phyloP scores from a whole-genome alignment of 805 yeast species.

The Pichia pseudocactophila region DNA sequence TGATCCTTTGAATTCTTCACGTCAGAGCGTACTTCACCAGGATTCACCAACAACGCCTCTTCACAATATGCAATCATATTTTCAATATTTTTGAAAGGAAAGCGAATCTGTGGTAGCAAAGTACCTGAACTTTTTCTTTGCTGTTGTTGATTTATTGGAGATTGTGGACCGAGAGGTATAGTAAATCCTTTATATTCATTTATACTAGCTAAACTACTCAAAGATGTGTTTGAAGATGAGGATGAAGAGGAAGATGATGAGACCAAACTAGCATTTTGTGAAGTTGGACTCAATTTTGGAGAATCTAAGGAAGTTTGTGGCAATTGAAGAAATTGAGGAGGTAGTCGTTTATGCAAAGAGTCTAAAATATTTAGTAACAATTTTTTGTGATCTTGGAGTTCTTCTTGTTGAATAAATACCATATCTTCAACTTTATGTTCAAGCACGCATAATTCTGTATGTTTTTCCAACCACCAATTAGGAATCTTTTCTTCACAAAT shows the following conservation, averaged over 20 bases:
- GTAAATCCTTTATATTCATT: conserved; percentile 52
- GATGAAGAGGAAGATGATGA: conserved; percentile 6
- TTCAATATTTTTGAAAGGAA: conserved; percentile 55
- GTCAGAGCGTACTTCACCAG: conserved; percentile 44
- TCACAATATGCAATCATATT: conserved; percentile 59
- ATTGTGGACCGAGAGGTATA: conserved; percentile 26
- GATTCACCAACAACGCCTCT: conserved; percentile 63
- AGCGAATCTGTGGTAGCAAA: conserved; percentile 34
- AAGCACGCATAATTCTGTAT: conserved; percentile 75
- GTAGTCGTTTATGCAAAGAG: conserved; percentile 21
- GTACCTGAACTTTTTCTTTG: conserved; percentile 34
- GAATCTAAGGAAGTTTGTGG: conserved; percentile 18
- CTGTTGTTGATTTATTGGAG: conserved; percentile 17
- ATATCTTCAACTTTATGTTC: conserved; percentile 80
- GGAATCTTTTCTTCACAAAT: conserved; percentile 90
- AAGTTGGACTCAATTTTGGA: conserved; percentile 8
- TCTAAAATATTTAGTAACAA: conserved; percentile 38
- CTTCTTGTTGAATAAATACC: conserved; percentile 67
- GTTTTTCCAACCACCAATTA: conserved; percentile 93
- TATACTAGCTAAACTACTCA: conserved; percentile 16
- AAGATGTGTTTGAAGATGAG: conserved; percentile 12
- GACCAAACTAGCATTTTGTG: conserved; percentile 3
- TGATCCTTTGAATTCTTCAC: conserved; percentile 18
- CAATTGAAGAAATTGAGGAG: conserved; percentile 18
- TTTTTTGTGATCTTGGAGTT: conserved; percentile 59